These are phyloP conservation scores for Penicillium samsonianum DNA, from an alignment of 495 filamentous ascomycete species.

Conservation along the genomic window DNA sequence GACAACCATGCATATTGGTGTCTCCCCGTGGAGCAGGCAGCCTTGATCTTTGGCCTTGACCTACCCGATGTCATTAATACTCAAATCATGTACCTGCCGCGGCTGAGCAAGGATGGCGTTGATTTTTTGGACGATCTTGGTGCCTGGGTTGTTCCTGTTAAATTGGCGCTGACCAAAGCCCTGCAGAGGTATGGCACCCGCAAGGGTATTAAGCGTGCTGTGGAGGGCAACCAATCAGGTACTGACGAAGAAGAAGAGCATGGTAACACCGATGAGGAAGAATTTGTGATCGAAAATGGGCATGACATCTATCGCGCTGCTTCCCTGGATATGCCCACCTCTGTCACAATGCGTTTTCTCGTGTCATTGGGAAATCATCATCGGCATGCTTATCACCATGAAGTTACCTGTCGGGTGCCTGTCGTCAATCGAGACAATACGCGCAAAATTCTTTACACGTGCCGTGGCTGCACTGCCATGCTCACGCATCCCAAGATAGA, in stretches of 20 bases:
- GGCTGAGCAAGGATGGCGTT: not conserved
- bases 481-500: not conserved
- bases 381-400: not conserved
- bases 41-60: not conserved
- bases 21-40: not conserved
- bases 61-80: not conserved
- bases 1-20: constrained; percentile 1
- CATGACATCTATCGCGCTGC: not conserved
- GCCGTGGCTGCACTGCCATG: not conserved
- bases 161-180: not conserved
- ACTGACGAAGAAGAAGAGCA: not conserved
- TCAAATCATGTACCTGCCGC: not conserved
- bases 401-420: not conserved
- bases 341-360: not conserved
- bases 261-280: not conserved
- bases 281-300: not conserved
- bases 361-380: not conserved
- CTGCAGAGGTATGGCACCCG: not conserved
- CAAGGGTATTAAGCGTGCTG: not conserved
- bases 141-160: not conserved
- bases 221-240: not conserved
- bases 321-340: not conserved
- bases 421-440: not conserved
- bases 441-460: not conserved
- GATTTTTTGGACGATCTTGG: not conserved